A percentile compares a stretch with the other conserved stretches of the same genome.
Evolutionary conservation across 1,284 basidiomycete genomes (phyloP).

Genomic region (Pterulicium gracile): DNA sequence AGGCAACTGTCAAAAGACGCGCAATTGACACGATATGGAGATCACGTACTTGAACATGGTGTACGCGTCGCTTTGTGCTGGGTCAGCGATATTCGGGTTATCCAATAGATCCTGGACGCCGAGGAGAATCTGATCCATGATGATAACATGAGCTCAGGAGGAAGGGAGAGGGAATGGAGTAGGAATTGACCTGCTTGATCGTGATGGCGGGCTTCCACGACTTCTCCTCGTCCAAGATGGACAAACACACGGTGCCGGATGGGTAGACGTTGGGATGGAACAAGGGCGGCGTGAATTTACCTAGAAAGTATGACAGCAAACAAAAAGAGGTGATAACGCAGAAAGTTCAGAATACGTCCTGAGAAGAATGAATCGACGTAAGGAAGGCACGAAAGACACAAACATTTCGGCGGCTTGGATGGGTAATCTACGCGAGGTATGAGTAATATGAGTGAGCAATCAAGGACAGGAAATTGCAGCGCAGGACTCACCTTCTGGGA

Average conservation of each 20-base stretch:
- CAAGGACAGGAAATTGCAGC: too few species aligned
- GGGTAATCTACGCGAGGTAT: conserved; percentile 64
- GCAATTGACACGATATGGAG: too few species aligned
- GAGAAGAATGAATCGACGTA: background rate
- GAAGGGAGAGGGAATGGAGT: background rate
- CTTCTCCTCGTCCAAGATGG: conserved; percentile 98
- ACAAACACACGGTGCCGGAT: conserved; percentile 95
- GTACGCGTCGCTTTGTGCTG: conserved; percentile 95
- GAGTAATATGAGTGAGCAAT: conserved; percentile 5
- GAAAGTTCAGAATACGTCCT: conserved; percentile 3
- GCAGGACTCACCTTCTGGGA: conserved; percentile 74
- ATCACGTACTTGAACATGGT: conserved; percentile 92
- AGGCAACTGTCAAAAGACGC: background rate
- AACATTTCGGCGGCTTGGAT: conserved; percentile 92
- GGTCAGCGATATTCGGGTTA: conserved; percentile 91
- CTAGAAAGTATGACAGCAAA: conserved; percentile 33
- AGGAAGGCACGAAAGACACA: conserved; percentile 15
- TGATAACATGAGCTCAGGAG: conserved; percentile 3
- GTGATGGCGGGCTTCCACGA: conserved; percentile 99
- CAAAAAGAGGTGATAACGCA: conserved; percentile 2
- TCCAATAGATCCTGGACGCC: conserved; percentile 93
- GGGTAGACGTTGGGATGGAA: conserved; percentile 99
- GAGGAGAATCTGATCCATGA: conserved; percentile 64
- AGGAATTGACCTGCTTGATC: conserved; percentile 79
- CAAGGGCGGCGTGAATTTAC: conserved; percentile 93